Conservation (phyloP, 2,329 filamentous ascomycete genomes). For the Cladophialophora exuberans region DNA sequence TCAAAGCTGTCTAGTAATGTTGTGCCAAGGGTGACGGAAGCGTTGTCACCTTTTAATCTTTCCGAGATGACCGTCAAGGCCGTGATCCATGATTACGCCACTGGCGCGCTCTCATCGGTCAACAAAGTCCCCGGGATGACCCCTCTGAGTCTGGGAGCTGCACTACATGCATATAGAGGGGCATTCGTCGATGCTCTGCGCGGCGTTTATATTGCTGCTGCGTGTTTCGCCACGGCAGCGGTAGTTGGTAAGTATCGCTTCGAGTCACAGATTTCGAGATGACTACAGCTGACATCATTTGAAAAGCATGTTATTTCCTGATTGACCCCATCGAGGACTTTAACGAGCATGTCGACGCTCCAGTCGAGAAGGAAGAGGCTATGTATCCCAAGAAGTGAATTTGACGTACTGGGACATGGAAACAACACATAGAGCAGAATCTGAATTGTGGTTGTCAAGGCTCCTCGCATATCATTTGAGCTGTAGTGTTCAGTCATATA, state of each 20-base stretch:
- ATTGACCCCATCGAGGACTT: conserved; percentile 13
- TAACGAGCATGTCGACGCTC: conserved; percentile 22
- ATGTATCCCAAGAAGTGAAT: no score
- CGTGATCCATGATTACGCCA: no score
- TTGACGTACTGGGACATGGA: no score
- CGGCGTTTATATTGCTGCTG: conserved; percentile 20
- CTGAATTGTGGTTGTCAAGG: no score
- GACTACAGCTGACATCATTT: no score
- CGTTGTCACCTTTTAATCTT: conserved; percentile 16
- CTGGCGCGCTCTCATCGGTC: conserved; percentile 6
- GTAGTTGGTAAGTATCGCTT: conserved; percentile 13
- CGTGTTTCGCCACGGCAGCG: conserved; percentile 13
- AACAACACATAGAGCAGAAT: no score
- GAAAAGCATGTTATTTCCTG: conserved; percentile 14
- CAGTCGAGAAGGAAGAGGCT: conserved; percentile 1
- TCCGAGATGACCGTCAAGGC: no score
- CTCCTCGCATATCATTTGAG: no score
- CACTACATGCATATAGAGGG: background rate
- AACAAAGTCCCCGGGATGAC: conserved; percentile 15
- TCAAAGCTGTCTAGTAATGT: conserved; percentile 8
- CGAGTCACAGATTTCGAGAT: background rate
- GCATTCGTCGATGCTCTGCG: conserved; percentile 13
- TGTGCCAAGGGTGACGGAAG: conserved; percentile 9
- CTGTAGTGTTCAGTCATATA: no score
- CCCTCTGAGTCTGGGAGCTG: conserved; percentile 15